A percentile compares a stretch with the other conserved stretches of the same genome.
These are phyloP conservation scores for Cornus kousa DNA, from an alignment of 148 eudicot genomes.

Conservation along the genomic window DNA sequence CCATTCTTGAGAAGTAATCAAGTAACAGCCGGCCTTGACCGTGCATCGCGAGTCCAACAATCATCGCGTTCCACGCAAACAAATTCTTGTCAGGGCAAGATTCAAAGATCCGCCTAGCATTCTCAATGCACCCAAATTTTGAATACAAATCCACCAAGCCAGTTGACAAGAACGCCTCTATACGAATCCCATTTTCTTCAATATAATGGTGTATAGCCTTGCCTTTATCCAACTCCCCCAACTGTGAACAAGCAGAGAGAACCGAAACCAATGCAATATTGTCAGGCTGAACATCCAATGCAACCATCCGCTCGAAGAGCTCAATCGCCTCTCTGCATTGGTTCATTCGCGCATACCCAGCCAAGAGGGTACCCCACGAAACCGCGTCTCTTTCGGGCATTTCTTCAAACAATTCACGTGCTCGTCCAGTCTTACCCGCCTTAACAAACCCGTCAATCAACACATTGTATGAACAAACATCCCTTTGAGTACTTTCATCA, in stretches of 20 bases:
- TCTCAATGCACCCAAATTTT: slow-evolving; percentile 67
- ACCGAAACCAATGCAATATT: slow-evolving; percentile 65
- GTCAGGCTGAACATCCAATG: slow-evolving; percentile 38
- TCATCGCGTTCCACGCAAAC: slow-evolving; percentile 81
- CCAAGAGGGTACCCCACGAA: slow-evolving; percentile 77
- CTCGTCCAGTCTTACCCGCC: slow-evolving; percentile 48
- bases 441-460: slow-evolving; percentile 75
- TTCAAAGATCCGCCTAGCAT: slow-evolving; percentile 51
- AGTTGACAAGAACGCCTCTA: slow-evolving; percentile 50
- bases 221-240: slow-evolving; percentile 71
- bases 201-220: slow-evolving; percentile 44
- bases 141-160: slow-evolving; percentile 74
- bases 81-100: slow-evolving; percentile 43
- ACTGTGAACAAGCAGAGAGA: slow-evolving; percentile 76
- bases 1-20: slow-evolving; percentile 62
- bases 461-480: slow-evolving; percentile 62
- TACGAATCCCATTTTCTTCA: slow-evolving; percentile 23
- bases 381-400: slow-evolving; percentile 63
- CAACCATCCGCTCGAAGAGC: slow-evolving; percentile 52
- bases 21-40: slow-evolving; percentile 55
- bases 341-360: slow-evolving; percentile 65
- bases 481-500: slow-evolving; percentile 49
- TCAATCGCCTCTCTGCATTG: slow-evolving; percentile 53
- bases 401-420: slow-evolving; percentile 54
- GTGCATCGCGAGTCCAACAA: slow-evolving; percentile 73